Evolutionary conservation across 1,284 basidiomycete genomes (phyloP), one percentile per base, ranked within the genome.

Genomic region (Marasmius sp.): DNA sequence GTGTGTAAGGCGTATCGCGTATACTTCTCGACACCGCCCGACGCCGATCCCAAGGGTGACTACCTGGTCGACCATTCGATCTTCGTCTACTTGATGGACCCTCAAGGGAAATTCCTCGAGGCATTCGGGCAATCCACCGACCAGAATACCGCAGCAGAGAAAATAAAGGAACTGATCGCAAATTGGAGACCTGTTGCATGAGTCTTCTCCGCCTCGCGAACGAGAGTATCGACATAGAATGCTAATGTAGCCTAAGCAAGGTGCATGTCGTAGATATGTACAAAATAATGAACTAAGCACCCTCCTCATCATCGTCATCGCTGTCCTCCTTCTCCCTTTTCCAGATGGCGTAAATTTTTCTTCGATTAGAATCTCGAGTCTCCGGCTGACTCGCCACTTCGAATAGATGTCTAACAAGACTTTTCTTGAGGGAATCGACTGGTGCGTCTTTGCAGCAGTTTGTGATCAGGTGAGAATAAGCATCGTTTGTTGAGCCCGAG

Each of bases 1-100:
- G 87, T 91, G 12, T 98, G 97, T 84, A 97, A 96, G 77, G 88
- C 90, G 41, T 99, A 97, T 77, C 89, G 97, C 37, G 97, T 99
- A 41, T 99, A 99, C 79, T 99, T 99, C 81, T 96, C 94, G 18
- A 98, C 97, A 6, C 97, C 97, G 3, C 95, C 95, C 3, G 81
- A 92, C 69, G 94, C 96, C 6, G 87, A 93, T 70, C 87, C 96
- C 0, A 86, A 81, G 18, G 88, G 87, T 57, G 97, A 99, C 79
- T 99, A 99, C 74, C 85, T 99, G 57, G 97, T 99, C 37, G 95
- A 97, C 75, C 95, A 98, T 77, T 91, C 91, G 57, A 98, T 98
- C 73, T 98, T 96, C 75, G 94, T 99, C 72, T 99, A 99, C 77
- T 85, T 99, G 39, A 98, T 99, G 95, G 95, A 98, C 72, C 97